Evolutionary conservation across 2,329 filamentous ascomycete genomes (phyloP).

Genomic region (Neopestalotiopsis rosae): DNA sequence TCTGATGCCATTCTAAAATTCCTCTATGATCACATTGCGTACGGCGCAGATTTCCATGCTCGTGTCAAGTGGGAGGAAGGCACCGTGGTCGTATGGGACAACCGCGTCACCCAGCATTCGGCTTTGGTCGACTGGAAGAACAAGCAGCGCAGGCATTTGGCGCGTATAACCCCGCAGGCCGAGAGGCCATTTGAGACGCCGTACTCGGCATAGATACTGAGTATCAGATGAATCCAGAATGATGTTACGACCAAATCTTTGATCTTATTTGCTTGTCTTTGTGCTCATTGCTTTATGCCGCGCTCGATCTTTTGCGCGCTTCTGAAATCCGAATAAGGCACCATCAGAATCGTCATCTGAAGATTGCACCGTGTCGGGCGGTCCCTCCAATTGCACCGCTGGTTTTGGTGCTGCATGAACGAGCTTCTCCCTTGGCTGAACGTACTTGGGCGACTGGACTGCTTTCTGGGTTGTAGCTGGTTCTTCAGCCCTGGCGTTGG

Average conservation of each 20-base stretch:
- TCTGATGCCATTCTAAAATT: constrained; percentile 79
- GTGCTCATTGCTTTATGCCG: neutral
- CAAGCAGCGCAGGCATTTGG: constrained; percentile 79
- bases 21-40: constrained; percentile 75
- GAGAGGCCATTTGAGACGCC: constrained; percentile 78
- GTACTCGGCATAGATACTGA: constrained; percentile 35
- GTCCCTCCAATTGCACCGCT: neutral
- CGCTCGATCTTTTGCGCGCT: neutral
- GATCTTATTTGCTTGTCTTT: neutral
- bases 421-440: neutral
- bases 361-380: neutral
- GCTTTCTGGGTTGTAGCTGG: neutral
- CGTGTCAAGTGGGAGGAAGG: constrained; percentile 78
- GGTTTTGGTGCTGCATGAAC: neutral
- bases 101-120: constrained; percentile 79
- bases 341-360: constrained; percentile 18
- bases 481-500: neutral
- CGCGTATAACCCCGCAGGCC: constrained; percentile 82
- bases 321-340: constrained; percentile 16
- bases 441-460: neutral
- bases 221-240: constrained; percentile 17
- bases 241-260: neutral
- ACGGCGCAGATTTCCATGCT: constrained; percentile 74
- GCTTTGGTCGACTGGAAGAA: constrained; percentile 83
- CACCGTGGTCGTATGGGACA: constrained; percentile 90